phyloP scores from a whole-genome alignment of 805 yeast genomes.

The Wickerhamiella lipophila region DNA sequence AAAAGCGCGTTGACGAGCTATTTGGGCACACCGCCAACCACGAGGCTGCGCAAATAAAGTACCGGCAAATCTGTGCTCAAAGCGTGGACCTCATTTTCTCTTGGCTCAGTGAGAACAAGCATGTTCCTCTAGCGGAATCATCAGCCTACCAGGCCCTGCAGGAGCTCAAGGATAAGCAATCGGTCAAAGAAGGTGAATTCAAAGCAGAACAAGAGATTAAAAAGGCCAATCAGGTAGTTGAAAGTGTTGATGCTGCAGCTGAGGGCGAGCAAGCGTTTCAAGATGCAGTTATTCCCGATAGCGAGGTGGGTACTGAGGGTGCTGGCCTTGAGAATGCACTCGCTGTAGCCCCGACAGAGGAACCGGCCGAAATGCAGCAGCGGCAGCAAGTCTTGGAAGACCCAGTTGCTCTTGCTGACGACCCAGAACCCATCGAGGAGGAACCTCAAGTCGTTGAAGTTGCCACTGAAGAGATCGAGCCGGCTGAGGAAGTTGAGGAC shows the following conservation, averaged over 20 bases:
- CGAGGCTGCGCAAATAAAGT: not conserved
- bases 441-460: not conserved
- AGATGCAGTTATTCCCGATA: not conserved
- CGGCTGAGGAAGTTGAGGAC: not conserved
- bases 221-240: not conserved
- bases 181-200: not conserved
- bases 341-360: too few species aligned
- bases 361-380: too few species aligned
- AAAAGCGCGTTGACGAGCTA: not conserved
- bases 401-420: too few species aligned
- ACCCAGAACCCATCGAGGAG: not conserved
- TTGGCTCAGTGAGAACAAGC: not conserved
- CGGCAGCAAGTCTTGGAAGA: too few species aligned
- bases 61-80: not conserved
- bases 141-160: not conserved
- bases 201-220: not conserved
- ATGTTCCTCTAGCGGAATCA: not conserved
- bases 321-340: not conserved
- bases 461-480: not conserved
- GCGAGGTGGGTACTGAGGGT: not conserved
- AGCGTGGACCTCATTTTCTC: not conserved
- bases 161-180: not conserved
- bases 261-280: constrained; percentile 8
- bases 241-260: constrained; percentile 4
- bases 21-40: not conserved